Base-by-base conservation (phyloP, 2,329 filamentous ascomycete genomes). In the Diplodia seriata region DNA sequence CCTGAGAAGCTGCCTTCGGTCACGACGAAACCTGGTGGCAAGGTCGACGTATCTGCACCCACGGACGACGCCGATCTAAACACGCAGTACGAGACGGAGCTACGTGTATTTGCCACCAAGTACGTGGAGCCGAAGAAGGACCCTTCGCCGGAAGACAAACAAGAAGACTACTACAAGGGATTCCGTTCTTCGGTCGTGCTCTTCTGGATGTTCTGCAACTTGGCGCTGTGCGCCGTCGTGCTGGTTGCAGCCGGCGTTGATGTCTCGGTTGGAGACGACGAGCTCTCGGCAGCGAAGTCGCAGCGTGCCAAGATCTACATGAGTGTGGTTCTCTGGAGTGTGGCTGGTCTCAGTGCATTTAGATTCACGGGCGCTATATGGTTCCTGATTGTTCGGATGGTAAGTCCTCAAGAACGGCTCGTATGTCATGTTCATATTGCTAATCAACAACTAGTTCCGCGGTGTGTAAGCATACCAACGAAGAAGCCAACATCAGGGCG, bases 111-210 rank as follows among this genome's bases (percentile, higher is more conserved):
- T 76, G 81, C 85, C 54, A 82, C 83, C 31, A 98, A 97, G 79
- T 88, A 88, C 55, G 89, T 90, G 33, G 88, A 90, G 70, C 89
- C 93, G 70, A 89, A 90, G 79, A 89, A 87, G 74, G 74, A 83
- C 0, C 85, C 87, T 2, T 82, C 83, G n/a, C 80, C 86, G 12
- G 76, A 82, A 53, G 94, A 97, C 77, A 92, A 91, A 76, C 94
- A 99, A 79, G 93, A 97, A 83, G 95, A 99, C 78, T 99, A 98
- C 81, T 99, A 99, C 86, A 93, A 94, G 74, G 95, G 94, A 72
- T 97, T 99, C 78, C 89, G 95, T 70, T 96, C 92, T 23, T 88
- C 92, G 33, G 94, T 97, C 72, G 95, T 99, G 36, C 83, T 98
- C 62, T 89, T 91, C 72, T 99, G 95, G 95, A 97, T 99, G 86